These are phyloP conservation scores for Didymellaceae sp. DNA, from an alignment of 2,329 filamentous ascomycete genomes.

Conservation along the genomic window DNA sequence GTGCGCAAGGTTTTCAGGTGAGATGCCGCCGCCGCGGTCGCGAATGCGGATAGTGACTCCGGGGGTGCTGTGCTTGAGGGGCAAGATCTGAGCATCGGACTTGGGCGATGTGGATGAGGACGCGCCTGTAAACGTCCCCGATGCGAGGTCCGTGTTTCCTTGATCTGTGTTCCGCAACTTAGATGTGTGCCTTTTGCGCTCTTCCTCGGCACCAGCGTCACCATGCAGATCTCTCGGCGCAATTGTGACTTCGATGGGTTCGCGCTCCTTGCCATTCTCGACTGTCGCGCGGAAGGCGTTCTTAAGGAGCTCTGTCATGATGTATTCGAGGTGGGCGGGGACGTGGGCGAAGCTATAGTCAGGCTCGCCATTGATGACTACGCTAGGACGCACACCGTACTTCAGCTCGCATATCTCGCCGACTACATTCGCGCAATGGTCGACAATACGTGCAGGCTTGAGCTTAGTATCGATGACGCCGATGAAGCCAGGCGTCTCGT, in stretches of 20 bases:
- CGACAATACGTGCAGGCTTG: constrained; percentile 79
- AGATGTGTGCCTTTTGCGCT: not conserved
- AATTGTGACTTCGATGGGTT: constrained; percentile 91
- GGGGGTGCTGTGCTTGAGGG: constrained; percentile 63
- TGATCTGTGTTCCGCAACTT: constrained; percentile 33
- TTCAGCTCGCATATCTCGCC: constrained; percentile 96
- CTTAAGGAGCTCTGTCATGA: constrained; percentile 93
- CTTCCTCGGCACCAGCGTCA: constrained; percentile 13
- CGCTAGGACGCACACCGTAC: constrained; percentile 83
- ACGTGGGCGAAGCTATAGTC: constrained; percentile 92
- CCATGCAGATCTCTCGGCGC: constrained; percentile 59
- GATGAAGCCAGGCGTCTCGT: constrained; percentile 70
- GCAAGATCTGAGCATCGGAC: constrained; percentile 50
- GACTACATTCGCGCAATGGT: constrained; percentile 86
- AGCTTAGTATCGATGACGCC: constrained; percentile 94
- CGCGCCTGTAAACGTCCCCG: constrained; percentile 38
- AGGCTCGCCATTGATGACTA: constrained; percentile 83
- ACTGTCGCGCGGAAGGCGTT: constrained; percentile 95
- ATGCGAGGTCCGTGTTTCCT: constrained; percentile 42
- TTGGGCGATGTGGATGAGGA: constrained; percentile 24
- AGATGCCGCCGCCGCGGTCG: constrained; percentile 92
- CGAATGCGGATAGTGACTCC: constrained; percentile 95
- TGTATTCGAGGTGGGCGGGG: constrained; percentile 96
- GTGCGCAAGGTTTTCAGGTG: constrained; percentile 79
- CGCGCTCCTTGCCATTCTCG: constrained; percentile 77